Base-by-base conservation (phyloP, 441 rosid species). In the Heliophila coronopifolia region DNA sequence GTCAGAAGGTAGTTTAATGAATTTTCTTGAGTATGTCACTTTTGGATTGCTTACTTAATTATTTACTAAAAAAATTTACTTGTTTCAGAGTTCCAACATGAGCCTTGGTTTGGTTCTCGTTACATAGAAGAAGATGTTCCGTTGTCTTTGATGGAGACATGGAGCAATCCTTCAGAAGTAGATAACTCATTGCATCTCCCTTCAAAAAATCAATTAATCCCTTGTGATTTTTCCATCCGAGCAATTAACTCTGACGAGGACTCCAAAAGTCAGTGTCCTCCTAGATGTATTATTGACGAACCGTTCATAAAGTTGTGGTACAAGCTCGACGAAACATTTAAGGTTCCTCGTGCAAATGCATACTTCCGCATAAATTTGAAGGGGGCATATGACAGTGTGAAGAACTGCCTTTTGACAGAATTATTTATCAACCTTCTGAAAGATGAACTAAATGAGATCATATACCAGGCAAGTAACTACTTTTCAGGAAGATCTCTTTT, bases 61-160 rank as follows among this genome's bases (percentile, higher is more conserved):
- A 32, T 46, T 44, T 26, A 44, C 30, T 37, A 46, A 49, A 6
- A 9, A 28, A 54, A 51, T 18, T 35, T 28, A 11, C 33, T 39
- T 65, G 27, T 72, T 68, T 63, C 87, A 87, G 98, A 70, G 69
- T 50, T 68, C 67, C 80, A 65, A 22, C 58, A 12, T 16, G 98
- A 92, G 73, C 97, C 98, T 26, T 92, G 97, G 98, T 92, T 80
- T 18, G 94, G 88, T 30, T 83, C 98, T 46, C 70, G 30, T 47
- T 92, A 76, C 56, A 56, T 66, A n/a, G 89, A 73, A 71, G 97
- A 92, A 74, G 75, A 73, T 57, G 63, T 92, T 66, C 75, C 92
- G 25, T 68, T 73, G 50, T 58, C 80, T 60, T 55, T 83, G 69
- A 81, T 85, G 72, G 80, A 75, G 63, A 52, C 79, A 50, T 92